Evolutionary conservation across 331 rosid species (phyloP).

Genomic region (Arachis monticola): DNA sequence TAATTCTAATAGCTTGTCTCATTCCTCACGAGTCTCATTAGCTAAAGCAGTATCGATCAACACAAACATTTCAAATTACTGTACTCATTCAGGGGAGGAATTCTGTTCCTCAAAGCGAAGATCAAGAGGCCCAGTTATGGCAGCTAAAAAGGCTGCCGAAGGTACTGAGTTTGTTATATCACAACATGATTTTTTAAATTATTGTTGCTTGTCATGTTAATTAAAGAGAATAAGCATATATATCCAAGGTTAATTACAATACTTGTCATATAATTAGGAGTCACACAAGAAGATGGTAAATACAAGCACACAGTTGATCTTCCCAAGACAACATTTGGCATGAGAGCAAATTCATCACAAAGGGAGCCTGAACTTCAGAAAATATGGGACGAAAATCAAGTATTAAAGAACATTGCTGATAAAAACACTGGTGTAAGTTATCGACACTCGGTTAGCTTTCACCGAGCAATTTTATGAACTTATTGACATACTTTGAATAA

Average conservation of each 20-base stretch:
- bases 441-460: constrained; percentile 22
- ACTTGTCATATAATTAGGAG: constrained; percentile 56
- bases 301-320: constrained; percentile 98
- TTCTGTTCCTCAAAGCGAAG: constrained; percentile 75
- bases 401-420: constrained; percentile 69
- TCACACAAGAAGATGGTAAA: constrained; percentile 82
- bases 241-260: constrained; percentile 38
- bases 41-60: constrained; percentile 45
- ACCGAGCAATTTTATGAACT: constrained; percentile 20
- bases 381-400: constrained; percentile 91
- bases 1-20: constrained; percentile 50
- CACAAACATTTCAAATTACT: constrained; percentile 47
- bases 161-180: constrained; percentile 49
- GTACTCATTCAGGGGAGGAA: constrained; percentile 54
- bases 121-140: constrained; percentile 91
- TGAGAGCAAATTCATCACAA: constrained; percentile 83
- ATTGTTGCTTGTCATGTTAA: constrained; percentile 23
- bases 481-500: constrained; percentile 41
- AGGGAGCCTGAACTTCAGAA: constrained; percentile 98
- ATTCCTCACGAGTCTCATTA: constrained; percentile 58
- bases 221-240: constrained; percentile 25
- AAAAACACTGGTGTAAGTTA: constrained; percentile 83
- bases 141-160: constrained; percentile 79
- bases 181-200: neutral
- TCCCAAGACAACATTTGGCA: constrained; percentile 89